phyloP scores from a whole-genome alignment of 805 yeast species.

The Pichia ethanolica region DNA sequence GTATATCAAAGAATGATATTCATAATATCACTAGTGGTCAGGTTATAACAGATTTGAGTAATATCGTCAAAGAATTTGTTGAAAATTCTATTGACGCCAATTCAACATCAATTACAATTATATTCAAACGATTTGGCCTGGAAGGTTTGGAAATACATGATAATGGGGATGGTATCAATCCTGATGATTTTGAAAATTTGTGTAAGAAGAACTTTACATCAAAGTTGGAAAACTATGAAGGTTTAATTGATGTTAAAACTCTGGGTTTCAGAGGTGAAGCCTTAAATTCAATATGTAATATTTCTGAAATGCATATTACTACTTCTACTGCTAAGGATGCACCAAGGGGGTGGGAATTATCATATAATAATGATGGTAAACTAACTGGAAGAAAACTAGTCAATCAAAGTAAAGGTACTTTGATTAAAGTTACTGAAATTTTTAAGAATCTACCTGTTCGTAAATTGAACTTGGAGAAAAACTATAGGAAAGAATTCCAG shows the following conservation, averaged over 20 bases:
- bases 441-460: conserved; percentile 79
- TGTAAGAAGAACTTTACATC: conserved; percentile 66
- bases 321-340: conserved; percentile 42
- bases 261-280: conserved; percentile 83
- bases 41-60: conserved; percentile 71
- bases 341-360: conserved; percentile 53
- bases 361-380: conserved; percentile 49
- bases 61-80: conserved; percentile 76
- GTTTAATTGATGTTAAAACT: conserved; percentile 41
- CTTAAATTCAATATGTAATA: conserved; percentile 57
- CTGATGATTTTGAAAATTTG: conserved; percentile 42
- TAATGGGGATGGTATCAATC: conserved; percentile 58
- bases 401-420: conserved; percentile 65
- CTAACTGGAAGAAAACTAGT: conserved; percentile 31
- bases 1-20: conserved; percentile 47
- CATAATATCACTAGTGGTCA: conserved; percentile 87
- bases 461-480: conserved; percentile 60
- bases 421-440: conserved; percentile 47
- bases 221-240: conserved; percentile 50
- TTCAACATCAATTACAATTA: conserved; percentile 59
- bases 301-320: conserved; percentile 39
- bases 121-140: conserved; percentile 56
- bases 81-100: conserved; percentile 84
- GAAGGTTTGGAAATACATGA: conserved; percentile 63
- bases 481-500: conserved; percentile 62